Base-by-base conservation (phyloP, 371 early-diverging fungal species). In the Entomophthora muscae region DNA sequence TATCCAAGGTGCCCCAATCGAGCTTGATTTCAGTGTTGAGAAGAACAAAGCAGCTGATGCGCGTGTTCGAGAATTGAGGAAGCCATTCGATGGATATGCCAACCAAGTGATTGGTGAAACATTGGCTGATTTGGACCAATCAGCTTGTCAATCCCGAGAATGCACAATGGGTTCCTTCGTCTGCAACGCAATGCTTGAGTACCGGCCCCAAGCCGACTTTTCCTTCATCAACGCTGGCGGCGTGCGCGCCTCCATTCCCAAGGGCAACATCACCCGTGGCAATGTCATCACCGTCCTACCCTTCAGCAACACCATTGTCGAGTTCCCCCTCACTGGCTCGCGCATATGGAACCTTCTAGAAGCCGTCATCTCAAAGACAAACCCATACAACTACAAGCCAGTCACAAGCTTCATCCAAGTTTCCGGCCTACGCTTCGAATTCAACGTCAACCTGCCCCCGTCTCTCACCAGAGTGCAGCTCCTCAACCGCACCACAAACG, bases 201-300 rank as follows among this genome's bases (percentile, higher is more conserved):
- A 42, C 56, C 51, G 30, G 17, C 17, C 42, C 27, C 53, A 65
- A 0, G 67, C 68, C 22, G 67, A 70, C 68, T 42, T 70, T 2
- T 78, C 78, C 28, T 68, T 82, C 27, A 72, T 75, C 61, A 80
- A 83, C 70, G 67, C 77, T 21, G 87, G 84, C 13, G 73, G 79
- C 27, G 71, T 86, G 51, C 78, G 85, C 10, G 72, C 76, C 7
- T 71, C 71, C 0, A 24, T 84, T 2, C 66, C 73, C 10, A 51
- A 31, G 7, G 84, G 84, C 30, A 66, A 71, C 21, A 61, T 86
- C 62, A 75, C 78, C 3, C 64, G 73, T 32, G 78, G 76, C 59
- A 67, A 71, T 59, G 65, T 84, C 61, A 54, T 81, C 61, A 74
- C 73, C 5, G 67, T 78, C 0, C 69, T 83, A 12, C 85, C 86